phyloP scores from a whole-genome alignment of 495 filamentous ascomycete species.

The Penicillium lividum region DNA sequence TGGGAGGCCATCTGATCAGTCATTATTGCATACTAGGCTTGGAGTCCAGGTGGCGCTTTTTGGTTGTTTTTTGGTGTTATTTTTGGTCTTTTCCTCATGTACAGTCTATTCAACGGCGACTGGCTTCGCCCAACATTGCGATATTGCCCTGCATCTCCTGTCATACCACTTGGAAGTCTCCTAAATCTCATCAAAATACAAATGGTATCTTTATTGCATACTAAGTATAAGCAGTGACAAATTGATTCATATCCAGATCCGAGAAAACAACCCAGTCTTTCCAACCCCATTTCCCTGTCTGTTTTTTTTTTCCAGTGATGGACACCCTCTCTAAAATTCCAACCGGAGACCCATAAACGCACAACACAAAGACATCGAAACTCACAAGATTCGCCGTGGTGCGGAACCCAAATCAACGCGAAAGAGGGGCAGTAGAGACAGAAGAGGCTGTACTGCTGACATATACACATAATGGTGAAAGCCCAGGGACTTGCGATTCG shows the following conservation, averaged over 20 bases:
- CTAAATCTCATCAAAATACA: neutral
- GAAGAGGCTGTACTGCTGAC: constrained; percentile 20
- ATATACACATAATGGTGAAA: constrained; percentile 26
- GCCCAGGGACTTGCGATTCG: neutral
- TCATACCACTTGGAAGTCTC: neutral
- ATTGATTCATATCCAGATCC: constrained; percentile 22
- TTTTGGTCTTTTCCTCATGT: too few relatives aligned
- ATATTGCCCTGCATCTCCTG: neutral
- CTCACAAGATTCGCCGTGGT: constrained; percentile 1
- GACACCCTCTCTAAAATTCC: constrained; percentile 37
- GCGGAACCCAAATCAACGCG: constrained; percentile 5
- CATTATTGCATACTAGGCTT: constrained; percentile 11
- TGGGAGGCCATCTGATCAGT: constrained; percentile 53
- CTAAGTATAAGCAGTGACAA: constrained; percentile 21
- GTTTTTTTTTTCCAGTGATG: constrained; percentile 41
- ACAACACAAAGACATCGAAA: constrained; percentile 27
- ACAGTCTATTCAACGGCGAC: neutral
- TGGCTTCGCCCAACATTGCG: constrained; percentile 1
- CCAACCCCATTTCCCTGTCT: constrained; percentile 19
- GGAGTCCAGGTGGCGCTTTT: neutral
- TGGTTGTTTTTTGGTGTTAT: too few relatives aligned
- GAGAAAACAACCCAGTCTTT: constrained; percentile 21
- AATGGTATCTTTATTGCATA: constrained; percentile 19
- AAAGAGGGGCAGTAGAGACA: constrained; percentile 12
- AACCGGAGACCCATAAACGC: constrained; percentile 30